Evolutionary conservation across 257 asterid species (phyloP).

Genomic region (Marsdenia floribunda): DNA sequence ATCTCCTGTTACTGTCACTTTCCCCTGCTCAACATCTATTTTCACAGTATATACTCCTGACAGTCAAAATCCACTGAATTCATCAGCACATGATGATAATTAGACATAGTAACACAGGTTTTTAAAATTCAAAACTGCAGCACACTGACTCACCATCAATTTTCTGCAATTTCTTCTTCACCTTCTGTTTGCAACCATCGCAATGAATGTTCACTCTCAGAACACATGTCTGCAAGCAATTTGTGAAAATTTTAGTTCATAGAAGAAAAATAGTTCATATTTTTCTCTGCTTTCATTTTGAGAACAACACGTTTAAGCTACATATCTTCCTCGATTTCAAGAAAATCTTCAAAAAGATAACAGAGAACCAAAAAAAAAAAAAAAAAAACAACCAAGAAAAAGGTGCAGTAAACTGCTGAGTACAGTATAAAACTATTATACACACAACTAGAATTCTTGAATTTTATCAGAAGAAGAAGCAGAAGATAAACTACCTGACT

Average conservation of each 20-base stretch:
- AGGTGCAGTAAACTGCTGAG: too few relatives aligned
- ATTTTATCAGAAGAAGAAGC: neutral
- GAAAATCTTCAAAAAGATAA: neutral
- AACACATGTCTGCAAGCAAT: constrained; percentile 45
- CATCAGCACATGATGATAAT: neutral
- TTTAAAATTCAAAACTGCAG: too few relatives aligned
- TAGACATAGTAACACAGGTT: too few relatives aligned
- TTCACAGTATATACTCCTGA: constrained; percentile 36
- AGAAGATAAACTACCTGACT: constrained; percentile 36
- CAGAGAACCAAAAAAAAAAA: neutral
- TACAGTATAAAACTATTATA: too few relatives aligned
- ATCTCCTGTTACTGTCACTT: constrained; percentile 62
- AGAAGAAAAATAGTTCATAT: neutral
- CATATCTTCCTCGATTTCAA: neutral
- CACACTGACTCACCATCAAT: constrained; percentile 41
- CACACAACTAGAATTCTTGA: neutral
- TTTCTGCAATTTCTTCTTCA: constrained; percentile 51
- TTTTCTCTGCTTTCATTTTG: neutral
- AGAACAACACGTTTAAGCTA: neutral
- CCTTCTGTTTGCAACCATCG: constrained; percentile 63
- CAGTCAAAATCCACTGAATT: neutral
- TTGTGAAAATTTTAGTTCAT: neutral
- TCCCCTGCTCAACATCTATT: constrained; percentile 43
- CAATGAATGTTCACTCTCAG: constrained; percentile 63
- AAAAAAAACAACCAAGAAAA: neutral